A percentile compares a stretch with the other conserved stretches of the same genome.
Evolutionary conservation across 106 monocot genomes (phyloP).

Genomic region (Dendrobium catenatum): DNA sequence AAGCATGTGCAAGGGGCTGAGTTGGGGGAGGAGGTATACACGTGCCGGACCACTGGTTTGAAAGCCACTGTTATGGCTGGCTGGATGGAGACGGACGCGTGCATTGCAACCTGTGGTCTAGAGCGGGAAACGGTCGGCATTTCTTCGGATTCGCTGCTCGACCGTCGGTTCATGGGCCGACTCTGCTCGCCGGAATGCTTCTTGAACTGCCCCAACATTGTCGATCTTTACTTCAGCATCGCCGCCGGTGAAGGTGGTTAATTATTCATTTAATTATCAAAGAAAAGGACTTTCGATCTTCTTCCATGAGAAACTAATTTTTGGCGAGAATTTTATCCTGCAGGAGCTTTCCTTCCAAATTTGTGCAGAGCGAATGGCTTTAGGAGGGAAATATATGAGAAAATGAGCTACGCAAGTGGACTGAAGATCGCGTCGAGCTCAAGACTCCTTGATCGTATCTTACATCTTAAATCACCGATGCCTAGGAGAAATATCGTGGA

Average conservation of each 20-base stretch:
- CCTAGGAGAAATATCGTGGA: too few relatives aligned
- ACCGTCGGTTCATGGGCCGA: constrained; percentile 2
- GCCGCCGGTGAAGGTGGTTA: constrained; percentile 39
- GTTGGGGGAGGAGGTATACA: not conserved
- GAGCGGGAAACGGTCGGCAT: not conserved
- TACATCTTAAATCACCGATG: too few relatives aligned
- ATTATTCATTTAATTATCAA: too few relatives aligned
- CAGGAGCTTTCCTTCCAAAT: too few relatives aligned
- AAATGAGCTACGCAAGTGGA: not conserved
- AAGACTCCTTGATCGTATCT: too few relatives aligned
- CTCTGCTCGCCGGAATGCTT: too few relatives aligned
- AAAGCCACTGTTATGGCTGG: not conserved
- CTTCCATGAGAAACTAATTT: too few relatives aligned
- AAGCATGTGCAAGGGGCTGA: constrained; percentile 14
- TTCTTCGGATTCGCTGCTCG: constrained; percentile 24
- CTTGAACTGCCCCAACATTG: too few relatives aligned
- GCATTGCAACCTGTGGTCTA: constrained; percentile 24
- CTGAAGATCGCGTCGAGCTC: too few relatives aligned
- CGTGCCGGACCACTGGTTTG: too few relatives aligned
- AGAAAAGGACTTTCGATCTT: too few relatives aligned
- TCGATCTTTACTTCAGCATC: not conserved
- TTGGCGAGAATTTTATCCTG: too few relatives aligned
- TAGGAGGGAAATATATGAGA: not conserved
- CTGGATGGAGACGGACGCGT: constrained; percentile 25
- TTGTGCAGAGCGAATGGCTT: not conserved